These are phyloP conservation scores for Starmerella bombi DNA, from an alignment of 805 yeast genomes.

Conservation along the genomic window DNA sequence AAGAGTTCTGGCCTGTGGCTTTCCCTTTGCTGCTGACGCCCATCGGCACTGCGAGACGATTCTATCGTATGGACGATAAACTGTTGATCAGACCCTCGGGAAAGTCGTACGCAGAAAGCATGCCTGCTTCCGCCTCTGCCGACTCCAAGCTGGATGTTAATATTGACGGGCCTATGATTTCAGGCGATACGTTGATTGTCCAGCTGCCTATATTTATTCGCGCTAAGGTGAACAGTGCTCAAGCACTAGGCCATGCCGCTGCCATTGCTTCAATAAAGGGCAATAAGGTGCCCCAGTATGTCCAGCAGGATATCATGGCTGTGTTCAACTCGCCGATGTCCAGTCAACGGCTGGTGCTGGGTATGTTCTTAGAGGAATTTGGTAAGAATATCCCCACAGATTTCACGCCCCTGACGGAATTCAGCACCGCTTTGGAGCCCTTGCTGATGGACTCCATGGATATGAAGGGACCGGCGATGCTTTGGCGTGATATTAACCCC, in stretches of 20 bases:
- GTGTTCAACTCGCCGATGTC: slow-evolving; percentile 53
- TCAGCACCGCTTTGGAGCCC: slow-evolving; percentile 3
- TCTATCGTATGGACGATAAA: slow-evolving; percentile 68
- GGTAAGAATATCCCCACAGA: slow-evolving; percentile 15
- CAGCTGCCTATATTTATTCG: slow-evolving; percentile 62
- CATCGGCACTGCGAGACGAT: slow-evolving; percentile 81
- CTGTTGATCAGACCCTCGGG: slow-evolving; percentile 74
- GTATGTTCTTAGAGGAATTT: slow-evolving; percentile 58
- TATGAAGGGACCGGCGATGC: slow-evolving; percentile 7
- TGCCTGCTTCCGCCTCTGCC: slow-evolving; percentile 17
- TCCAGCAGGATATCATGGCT: background rate
- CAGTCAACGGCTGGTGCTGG: slow-evolving; percentile 63
- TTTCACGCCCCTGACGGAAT: background rate
- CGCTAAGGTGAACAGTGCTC: slow-evolving; percentile 63
- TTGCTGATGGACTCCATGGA: slow-evolving; percentile 13
- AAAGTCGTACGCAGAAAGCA: slow-evolving; percentile 24
- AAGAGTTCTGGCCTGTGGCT: slow-evolving; percentile 33
- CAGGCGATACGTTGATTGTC: slow-evolving; percentile 80
- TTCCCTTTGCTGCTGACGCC: slow-evolving; percentile 72
- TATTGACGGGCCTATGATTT: slow-evolving; percentile 83
- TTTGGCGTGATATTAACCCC: slow-evolving; percentile 73
- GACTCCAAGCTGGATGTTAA: slow-evolving; percentile 37
- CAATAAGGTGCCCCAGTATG: background rate
- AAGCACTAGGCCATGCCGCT: slow-evolving; percentile 50
- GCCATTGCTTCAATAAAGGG: slow-evolving; percentile 7